These are phyloP conservation scores for Rostrohypoxylon terebratum DNA, from an alignment of 495 filamentous ascomycete genomes.

Conservation along the genomic window DNA sequence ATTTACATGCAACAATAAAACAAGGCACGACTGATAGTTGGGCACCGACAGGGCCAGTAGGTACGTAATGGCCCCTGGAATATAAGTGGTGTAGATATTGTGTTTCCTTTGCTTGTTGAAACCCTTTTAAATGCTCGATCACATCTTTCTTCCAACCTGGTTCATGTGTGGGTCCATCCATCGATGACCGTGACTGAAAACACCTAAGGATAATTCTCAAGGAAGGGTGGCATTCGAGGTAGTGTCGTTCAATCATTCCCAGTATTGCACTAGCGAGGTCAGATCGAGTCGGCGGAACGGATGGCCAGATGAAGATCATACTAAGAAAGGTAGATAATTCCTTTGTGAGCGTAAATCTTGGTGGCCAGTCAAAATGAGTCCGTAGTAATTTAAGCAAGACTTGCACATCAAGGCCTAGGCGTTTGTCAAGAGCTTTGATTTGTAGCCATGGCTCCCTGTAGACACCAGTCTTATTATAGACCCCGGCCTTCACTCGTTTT, in stretches of 20 bases:
- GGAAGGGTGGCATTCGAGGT: constrained; percentile 47
- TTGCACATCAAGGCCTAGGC: constrained; percentile 47
- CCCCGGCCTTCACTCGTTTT: constrained; percentile 17
- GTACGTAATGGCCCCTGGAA: constrained; percentile 37
- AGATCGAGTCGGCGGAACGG: background rate
- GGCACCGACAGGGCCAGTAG: constrained; percentile 6
- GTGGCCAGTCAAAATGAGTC: constrained; percentile 33
- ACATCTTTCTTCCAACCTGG: constrained; percentile 41
- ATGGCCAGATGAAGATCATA: background rate
- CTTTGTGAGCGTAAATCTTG: background rate
- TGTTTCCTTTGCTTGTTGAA: constrained; percentile 10
- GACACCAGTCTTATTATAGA: constrained; percentile 24
- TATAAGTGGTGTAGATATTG: constrained; percentile 36
- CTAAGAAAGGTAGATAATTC: background rate
- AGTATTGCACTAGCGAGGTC: constrained; percentile 31
- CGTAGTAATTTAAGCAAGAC: constrained; percentile 43
- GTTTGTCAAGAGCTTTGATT: constrained; percentile 36
- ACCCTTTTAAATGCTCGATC: constrained; percentile 31
- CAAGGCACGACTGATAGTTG: constrained; percentile 33
- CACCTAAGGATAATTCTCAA: constrained; percentile 42
- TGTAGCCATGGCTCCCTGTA: constrained; percentile 11
- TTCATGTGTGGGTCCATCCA: background rate
- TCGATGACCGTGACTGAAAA: background rate
- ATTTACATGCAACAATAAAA: constrained; percentile 14
- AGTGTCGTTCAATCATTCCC: constrained; percentile 48